These are phyloP conservation scores for Nicotiana sylvestris DNA, from an alignment of 257 asterid genomes.

Conservation along the genomic window DNA sequence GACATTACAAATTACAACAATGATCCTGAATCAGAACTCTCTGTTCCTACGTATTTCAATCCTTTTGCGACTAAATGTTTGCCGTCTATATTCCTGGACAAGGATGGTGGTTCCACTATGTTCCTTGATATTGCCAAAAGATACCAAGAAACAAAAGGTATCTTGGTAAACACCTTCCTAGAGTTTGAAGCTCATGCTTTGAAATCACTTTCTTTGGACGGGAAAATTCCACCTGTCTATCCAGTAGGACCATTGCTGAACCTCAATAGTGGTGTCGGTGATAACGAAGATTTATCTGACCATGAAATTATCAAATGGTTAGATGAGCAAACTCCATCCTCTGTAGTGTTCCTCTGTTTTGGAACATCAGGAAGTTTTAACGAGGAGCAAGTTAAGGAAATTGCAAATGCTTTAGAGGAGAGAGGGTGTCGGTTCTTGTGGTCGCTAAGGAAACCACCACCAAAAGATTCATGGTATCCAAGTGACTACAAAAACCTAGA, in stretches of 20 bases:
- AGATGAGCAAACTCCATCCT: background rate
- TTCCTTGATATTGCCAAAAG: constrained; percentile 5
- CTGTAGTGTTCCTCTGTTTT: background rate
- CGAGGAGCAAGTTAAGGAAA: constrained; percentile 3
- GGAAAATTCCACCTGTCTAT: constrained; percentile 26
- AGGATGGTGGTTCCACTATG: background rate
- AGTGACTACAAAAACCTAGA: constrained; percentile 1
- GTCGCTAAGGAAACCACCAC: constrained; percentile 16
- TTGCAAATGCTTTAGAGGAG: background rate
- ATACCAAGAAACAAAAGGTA: constrained; percentile 26
- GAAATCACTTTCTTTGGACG: background rate
- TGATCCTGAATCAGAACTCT: background rate
- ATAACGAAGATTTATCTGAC: background rate
- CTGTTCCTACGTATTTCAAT: background rate
- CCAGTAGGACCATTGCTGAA: constrained; percentile 44
- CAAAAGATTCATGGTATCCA: background rate
- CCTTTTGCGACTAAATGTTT: constrained; percentile 30
- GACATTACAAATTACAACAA: background rate
- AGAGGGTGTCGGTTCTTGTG: constrained; percentile 11
- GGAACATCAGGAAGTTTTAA: constrained; percentile 6
- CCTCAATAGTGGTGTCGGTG: background rate
- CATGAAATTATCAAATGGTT: background rate
- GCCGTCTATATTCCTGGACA: constrained; percentile 15
- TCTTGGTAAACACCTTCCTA: constrained; percentile 38
- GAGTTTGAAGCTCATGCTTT: constrained; percentile 39